Evolutionary conservation across 805 yeast species (phyloP), one percentile per base, ranked within the genome.

Genomic region (Starmera pachycereana): DNA sequence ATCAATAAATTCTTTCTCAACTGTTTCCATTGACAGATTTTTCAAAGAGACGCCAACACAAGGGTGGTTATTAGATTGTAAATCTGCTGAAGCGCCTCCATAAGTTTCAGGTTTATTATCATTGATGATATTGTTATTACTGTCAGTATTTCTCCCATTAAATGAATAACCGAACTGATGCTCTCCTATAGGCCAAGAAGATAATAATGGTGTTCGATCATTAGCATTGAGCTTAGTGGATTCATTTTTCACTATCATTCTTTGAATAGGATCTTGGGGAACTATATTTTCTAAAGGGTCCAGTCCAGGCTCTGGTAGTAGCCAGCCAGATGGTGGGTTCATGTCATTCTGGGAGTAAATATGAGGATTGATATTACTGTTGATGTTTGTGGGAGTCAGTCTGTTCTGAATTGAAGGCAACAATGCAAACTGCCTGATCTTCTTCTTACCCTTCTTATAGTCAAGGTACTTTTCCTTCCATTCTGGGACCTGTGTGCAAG

Each of bases 381-480:
- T 40, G 29, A n/a, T 35, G 33, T 18, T 8, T 22, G 22, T 9
- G 33, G 38, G 18, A 12, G 19, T 33, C 32, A 33, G 36, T 25
- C 27, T 22, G 27, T 22, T 22, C 12, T 13, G 29, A n/a, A 19
- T 33, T 13, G 53, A 51, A 6, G 55, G 27, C 27, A 22, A 40
- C 31, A 37, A 39, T 6, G 49, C 44, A 14, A 55, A 40, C 40
- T 50, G 50, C 47, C 53, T 53, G 30, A 53, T 55, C 43, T 43
- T 47, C 50, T 55, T 55, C 49, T 53, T 55, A 29, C 62, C 60
- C 9, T 51, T 65, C 49, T 78, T 77, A 55, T 81, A 81, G 52
- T 85, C 82, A 29, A 89, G 68, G 54, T 89, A 89, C 52, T 79
- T 78, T 40, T 76, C 80, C 52, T 76, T 78, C 97, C 97, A 89